phyloP scores from a whole-genome alignment of 2,329 filamentous ascomycete genomes.

The Neobulgaria alba region DNA sequence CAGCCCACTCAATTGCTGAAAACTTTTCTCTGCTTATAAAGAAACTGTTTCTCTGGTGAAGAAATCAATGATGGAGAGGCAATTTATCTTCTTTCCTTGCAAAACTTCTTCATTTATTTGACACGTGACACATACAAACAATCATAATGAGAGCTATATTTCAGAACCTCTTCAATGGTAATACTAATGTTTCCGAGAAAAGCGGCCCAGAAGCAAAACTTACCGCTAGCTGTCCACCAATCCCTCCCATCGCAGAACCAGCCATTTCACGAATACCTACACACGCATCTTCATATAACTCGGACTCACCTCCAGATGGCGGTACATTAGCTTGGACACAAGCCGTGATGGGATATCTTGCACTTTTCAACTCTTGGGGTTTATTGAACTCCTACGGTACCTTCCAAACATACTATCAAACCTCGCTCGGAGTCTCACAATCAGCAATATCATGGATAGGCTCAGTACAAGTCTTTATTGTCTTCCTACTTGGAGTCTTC shows the following conservation, averaged over 20 bases:
- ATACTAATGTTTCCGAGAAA: not conserved
- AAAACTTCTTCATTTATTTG: not conserved
- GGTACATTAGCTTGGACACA: not conserved
- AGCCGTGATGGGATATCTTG: not conserved
- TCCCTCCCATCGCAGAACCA: not conserved
- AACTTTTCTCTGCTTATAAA: not conserved
- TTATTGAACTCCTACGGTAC: conserved; percentile 20
- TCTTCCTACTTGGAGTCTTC: conserved; percentile 30
- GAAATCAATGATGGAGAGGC: not conserved
- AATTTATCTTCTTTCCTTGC: not conserved
- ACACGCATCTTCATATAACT: not conserved
- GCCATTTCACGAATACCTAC: not conserved
- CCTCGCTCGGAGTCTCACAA: conserved; percentile 22
- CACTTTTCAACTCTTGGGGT: not conserved
- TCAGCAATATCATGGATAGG: conserved; percentile 38
- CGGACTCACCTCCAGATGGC: not conserved
- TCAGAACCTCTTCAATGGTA: not conserved
- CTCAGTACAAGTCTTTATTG: conserved; percentile 33
- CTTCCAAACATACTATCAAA: conserved; percentile 33
- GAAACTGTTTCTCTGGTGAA: not conserved
- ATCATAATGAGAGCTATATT: not conserved
- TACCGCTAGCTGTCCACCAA: not conserved
- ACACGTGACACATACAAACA: not conserved
- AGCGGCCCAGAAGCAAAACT: not conserved
- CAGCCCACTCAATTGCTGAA: not conserved